These are phyloP conservation scores for Chaetomidium leptoderma DNA, from an alignment of 495 filamentous ascomycete genomes.

Conservation along the genomic window DNA sequence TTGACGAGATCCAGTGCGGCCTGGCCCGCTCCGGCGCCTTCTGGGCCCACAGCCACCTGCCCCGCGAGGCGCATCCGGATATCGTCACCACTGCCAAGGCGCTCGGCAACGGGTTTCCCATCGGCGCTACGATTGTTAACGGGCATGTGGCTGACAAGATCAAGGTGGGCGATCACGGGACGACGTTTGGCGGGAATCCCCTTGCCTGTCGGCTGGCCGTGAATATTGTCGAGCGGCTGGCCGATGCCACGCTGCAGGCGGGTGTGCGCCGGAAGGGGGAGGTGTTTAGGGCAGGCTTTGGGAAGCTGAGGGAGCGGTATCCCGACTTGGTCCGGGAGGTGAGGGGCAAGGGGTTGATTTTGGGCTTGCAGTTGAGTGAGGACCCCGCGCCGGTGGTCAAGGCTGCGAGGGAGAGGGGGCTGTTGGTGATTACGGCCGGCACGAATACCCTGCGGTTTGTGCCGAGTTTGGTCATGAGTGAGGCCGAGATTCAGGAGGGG, in stretches of 20 bases:
- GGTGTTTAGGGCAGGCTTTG: slow-evolving; percentile 61
- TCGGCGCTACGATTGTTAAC: slow-evolving; percentile 85
- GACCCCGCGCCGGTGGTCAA: slow-evolving; percentile 69
- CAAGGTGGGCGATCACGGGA: slow-evolving; percentile 89
- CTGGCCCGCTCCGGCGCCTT: slow-evolving; percentile 78
- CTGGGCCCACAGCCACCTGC: slow-evolving; percentile 79
- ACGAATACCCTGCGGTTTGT: slow-evolving; percentile 85
- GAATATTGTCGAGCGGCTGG: slow-evolving; percentile 71
- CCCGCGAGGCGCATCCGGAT: slow-evolving; percentile 81
- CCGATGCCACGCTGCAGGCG: slow-evolving; percentile 58
- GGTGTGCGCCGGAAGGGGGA: slow-evolving; percentile 60
- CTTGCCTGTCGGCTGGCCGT: slow-evolving; percentile 79
- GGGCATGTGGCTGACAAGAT: slow-evolving; percentile 75
- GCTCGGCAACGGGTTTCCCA: slow-evolving; percentile 91
- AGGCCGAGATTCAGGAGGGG: slow-evolving; percentile 70
- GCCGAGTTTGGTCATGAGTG: slow-evolving; percentile 71
- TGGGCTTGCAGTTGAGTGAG: slow-evolving; percentile 74
- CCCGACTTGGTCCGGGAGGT: slow-evolving; percentile 72
- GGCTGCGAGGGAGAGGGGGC: slow-evolving; percentile 79
- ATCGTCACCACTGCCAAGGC: slow-evolving; percentile 93
- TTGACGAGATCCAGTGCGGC: slow-evolving; percentile 96
- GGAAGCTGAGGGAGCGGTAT: slow-evolving; percentile 58
- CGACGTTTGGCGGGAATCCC: slow-evolving; percentile 95
- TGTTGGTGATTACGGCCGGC: slow-evolving; percentile 88
- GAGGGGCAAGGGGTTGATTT: slow-evolving; percentile 75